Base-by-base conservation (phyloP, 2,329 filamentous ascomycete species). In the Metarhizium album region DNA sequence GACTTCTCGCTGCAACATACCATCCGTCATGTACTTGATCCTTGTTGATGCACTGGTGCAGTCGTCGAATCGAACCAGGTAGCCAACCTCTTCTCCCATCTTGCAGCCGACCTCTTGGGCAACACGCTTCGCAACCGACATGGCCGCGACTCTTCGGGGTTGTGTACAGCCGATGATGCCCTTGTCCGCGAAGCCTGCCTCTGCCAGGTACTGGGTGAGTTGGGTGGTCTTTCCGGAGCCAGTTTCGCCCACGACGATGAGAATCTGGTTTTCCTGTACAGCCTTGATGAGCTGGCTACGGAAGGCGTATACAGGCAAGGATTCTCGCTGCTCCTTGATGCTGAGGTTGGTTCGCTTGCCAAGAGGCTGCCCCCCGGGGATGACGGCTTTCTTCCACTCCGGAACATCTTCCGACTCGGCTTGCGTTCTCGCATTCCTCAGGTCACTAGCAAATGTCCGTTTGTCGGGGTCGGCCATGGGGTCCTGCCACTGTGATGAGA, bases 11-110 rank as follows among this genome's bases (percentile, higher is more conserved):
- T 96, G 84, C 65, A 98, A 79, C 87, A 97, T 97, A 68, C 93
- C 93, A 62, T 98, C 93, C 16, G 93, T 98, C 91, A 98, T 96
- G 72, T 98, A 98, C 72, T 98, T 98, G 73, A 98, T 95, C 63
- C 84, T 88, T 1, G 93, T 98, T 18, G 84, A 78, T 2, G 88
- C 82, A 56, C 84, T 87, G 0, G 91, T 96, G 64, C 84, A 87
- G 69, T 98, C 93, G 63, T 98, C 93, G 64, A 98, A 98, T 65
- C 93, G 88, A 63, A 98, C 95, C 7, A 87, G 95, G 66, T 98
- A 98, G 50, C 93, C 93, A 55, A 98, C 91, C 65, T 96, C 90
- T 51, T 90, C 83, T 33, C 93, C 93, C 13, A 97, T 77, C 56
- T 84, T 79, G 60, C 91, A 96, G 16, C 93, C 91, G 53, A 97